Base-by-base conservation (phyloP, 345 rosid genomes). In the Lumnitzera racemosa region DNA sequence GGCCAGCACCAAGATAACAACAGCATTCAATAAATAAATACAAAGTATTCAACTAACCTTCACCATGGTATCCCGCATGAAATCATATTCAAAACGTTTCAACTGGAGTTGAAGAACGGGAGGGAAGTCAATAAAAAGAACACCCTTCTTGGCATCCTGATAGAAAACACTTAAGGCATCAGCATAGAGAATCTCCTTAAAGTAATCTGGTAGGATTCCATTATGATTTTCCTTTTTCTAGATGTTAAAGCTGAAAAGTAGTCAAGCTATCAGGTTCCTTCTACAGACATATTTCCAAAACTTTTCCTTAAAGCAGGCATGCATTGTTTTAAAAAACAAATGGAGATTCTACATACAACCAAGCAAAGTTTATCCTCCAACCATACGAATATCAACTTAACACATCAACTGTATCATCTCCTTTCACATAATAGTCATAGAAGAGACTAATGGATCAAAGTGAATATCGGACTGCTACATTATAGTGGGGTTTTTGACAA, bases 101-200 rank as follows among this genome's bases (percentile, higher is more conserved):
- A 92, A 72, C 71, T 92, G 98, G 63, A 89, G 97, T 70, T 92
- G 98, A 82, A 92, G 98, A 52, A 91, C 98, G 1, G 98, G 96
- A 46, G 98, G 98, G 29, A 91, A 89, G 72, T 91, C 96, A 52
- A 83, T 87, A 72, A 92, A 92, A 61, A 85, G 67, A 43, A 92
- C 96, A 27, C 97, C 96, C 71, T 89, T 92, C 80, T 73, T 89
- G 51, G 98, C 98, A 74, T 92, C 98, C 98, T 25, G 56, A 36
- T n/a, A 70, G 12, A 68, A 51, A 65, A 64, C 17, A 46, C 31
- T 24, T 27, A 46, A n/a, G 53, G 46, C 46, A 27, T 12, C 24
- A 25, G 29, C 47, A 61, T 7, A 53, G 17, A 50, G 48, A 53
- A 61, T 55, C 51, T 54, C 58, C 12, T 47, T 65, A 36, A 36